Conservation (phyloP, 139 green algal species). For the Chlamydomonas schloesseri region DNA sequence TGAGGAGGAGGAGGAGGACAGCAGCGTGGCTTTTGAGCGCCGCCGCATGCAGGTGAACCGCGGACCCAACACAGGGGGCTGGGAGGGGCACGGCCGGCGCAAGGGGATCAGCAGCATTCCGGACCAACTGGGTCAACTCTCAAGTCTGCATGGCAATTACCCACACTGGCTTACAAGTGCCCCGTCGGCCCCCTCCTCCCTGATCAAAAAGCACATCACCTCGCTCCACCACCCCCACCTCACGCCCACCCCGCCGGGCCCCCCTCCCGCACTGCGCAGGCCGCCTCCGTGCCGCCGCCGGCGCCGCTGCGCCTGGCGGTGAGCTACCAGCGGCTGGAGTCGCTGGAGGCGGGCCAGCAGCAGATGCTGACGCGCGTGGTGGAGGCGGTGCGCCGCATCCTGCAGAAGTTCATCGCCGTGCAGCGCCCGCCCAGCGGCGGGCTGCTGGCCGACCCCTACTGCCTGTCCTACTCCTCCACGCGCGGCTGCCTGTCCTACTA, state of each 20-base stretch:
- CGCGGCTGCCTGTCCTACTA: slow-evolving; percentile 40
- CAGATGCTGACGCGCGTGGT: slow-evolving; percentile 48
- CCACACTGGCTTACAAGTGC: too few relatives aligned
- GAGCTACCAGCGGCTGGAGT: slow-evolving; percentile 46
- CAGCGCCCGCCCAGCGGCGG: slow-evolving; percentile 17
- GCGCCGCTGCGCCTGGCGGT: slow-evolving; percentile 53
- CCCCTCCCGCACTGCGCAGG: neutral
- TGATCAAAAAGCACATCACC: too few relatives aligned
- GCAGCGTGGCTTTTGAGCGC: too few relatives aligned
- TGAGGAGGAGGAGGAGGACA: neutral
- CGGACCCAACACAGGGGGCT: too few relatives aligned
- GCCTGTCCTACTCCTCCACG: neutral
- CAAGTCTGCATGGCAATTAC: too few relatives aligned
- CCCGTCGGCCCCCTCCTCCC: too few relatives aligned
- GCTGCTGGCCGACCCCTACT: slow-evolving; percentile 48
- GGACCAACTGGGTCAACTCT: too few relatives aligned
- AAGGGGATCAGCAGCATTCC: too few relatives aligned
- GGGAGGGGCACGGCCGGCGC: too few relatives aligned
- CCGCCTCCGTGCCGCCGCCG: neutral
- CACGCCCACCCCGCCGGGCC: too few relatives aligned
- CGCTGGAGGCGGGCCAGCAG: slow-evolving; percentile 14
- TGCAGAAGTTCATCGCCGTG: slow-evolving; percentile 52
- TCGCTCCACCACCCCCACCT: too few relatives aligned
- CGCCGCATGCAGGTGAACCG: too few relatives aligned
- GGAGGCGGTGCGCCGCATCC: slow-evolving; percentile 47